A percentile compares a stretch with the other conserved stretches of the same genome.
Evolutionary conservation across 257 asterid genomes (phyloP).

Genomic region (Ilex aquifolium): DNA sequence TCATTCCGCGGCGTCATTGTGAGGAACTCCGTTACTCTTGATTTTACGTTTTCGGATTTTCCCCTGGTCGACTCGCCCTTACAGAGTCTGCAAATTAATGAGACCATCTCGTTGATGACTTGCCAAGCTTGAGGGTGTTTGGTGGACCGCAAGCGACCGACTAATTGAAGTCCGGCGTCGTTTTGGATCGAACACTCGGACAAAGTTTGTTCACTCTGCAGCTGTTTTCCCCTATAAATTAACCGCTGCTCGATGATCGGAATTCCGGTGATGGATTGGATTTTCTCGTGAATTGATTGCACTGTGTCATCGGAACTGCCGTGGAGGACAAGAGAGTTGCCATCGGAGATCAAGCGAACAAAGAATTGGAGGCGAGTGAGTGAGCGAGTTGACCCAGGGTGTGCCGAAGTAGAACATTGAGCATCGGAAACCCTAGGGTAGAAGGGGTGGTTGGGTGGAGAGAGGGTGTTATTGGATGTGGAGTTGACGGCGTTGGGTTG

Average conservation of each 20-base stretch:
- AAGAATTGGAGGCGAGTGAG: constrained; percentile 64
- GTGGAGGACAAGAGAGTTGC: constrained; percentile 48
- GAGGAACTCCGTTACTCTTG: constrained; percentile 41
- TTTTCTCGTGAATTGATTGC: constrained; percentile 45
- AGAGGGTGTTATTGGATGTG: neutral
- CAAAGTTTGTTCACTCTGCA: constrained; percentile 67
- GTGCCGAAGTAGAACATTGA: constrained; percentile 25
- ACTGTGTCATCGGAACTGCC: constrained; percentile 57
- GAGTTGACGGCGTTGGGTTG: constrained; percentile 25
- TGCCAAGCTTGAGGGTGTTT: constrained; percentile 81
- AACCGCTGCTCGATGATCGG: constrained; percentile 64
- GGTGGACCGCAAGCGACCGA: constrained; percentile 79
- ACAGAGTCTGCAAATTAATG: constrained; percentile 30
- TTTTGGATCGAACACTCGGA: constrained; percentile 44
- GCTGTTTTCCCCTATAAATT: constrained; percentile 70
- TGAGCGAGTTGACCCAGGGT: constrained; percentile 16
- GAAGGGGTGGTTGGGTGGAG: constrained; percentile 24
- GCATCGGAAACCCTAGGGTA: neutral
- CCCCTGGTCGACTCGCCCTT: constrained; percentile 17
- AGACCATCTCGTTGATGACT: constrained; percentile 49
- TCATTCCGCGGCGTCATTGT: constrained; percentile 21
- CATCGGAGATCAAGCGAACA: constrained; percentile 59
- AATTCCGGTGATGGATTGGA: constrained; percentile 46
- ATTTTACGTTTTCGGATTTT: constrained; percentile 18
- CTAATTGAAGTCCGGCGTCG: constrained; percentile 57